Evolutionary conservation across 2,329 filamentous ascomycete genomes (phyloP).

Genomic region (Thielaviopsis euricoi): DNA sequence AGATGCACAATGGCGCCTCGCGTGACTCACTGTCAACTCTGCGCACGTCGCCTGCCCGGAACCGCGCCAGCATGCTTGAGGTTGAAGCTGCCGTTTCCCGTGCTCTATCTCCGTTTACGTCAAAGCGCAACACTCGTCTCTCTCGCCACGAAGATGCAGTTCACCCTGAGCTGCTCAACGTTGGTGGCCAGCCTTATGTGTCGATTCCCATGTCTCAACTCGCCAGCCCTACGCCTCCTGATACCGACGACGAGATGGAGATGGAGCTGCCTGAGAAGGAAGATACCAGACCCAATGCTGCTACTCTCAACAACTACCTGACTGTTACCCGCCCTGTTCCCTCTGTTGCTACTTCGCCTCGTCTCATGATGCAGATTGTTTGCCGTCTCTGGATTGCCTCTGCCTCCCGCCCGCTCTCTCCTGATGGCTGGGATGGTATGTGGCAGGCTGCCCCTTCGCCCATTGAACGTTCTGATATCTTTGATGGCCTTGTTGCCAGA

Average conservation of each 20-base stretch:
- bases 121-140: conserved; percentile 1
- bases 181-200: conserved; percentile 3
- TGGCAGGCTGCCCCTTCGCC: conserved; percentile 9
- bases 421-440: conserved; percentile 6
- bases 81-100: conserved; percentile 1
- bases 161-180: conserved; percentile 7
- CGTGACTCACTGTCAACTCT: conserved; percentile 35
- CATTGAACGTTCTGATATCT: conserved; percentile 6
- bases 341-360: background rate
- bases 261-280: conserved; percentile 15
- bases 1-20: conserved; percentile 35
- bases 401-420: conserved; percentile 8
- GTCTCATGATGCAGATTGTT: conserved; percentile 10
- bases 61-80: background rate
- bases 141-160: conserved; percentile 2
- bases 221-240: conserved; percentile 37
- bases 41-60: conserved; percentile 16
- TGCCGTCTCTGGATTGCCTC: conserved; percentile 10
- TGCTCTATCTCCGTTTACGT: conserved; percentile 2
- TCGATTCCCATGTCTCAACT: conserved; percentile 19
- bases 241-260: conserved; percentile 24
- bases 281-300: conserved; percentile 8
- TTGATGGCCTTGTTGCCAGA: conserved; percentile 17
- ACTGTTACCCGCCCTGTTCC: background rate
- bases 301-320: background rate